A percentile compares a stretch with the other conserved stretches of the same genome.
phyloP scores from a whole-genome alignment of 495 filamentous ascomycete species.

The Cercophora sp. region DNA sequence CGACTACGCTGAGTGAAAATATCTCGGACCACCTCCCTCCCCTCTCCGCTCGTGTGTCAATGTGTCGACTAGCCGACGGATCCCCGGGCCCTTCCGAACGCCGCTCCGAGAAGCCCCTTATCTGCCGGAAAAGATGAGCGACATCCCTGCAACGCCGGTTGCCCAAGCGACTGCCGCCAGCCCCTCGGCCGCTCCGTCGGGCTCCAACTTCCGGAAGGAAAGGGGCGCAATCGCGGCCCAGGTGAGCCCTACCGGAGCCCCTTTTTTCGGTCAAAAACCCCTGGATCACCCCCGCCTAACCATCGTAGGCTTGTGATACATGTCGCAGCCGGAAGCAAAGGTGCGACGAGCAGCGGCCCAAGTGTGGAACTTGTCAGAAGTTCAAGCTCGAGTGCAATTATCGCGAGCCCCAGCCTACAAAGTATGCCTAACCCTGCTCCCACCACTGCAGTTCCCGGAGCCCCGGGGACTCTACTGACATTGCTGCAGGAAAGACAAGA shows the following conservation, averaged over 20 bases:
- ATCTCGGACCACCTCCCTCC: constrained; percentile 1
- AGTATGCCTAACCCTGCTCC: constrained; percentile 45
- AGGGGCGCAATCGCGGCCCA: constrained; percentile 48
- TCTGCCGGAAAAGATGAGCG: constrained; percentile 15
- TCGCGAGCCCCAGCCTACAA: constrained; percentile 58
- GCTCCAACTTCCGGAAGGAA: constrained; percentile 34
- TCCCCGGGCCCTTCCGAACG: background rate
- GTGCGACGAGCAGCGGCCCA: constrained; percentile 82
- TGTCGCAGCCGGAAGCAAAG: constrained; percentile 83
- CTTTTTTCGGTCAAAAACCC: background rate
- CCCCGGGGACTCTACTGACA: constrained; percentile 7
- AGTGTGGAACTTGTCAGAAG: constrained; percentile 58
- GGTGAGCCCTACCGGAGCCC: constrained; percentile 23
- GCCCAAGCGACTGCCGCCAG: constrained; percentile 9
- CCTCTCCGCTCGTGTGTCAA: background rate
- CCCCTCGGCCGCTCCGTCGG: constrained; percentile 3
- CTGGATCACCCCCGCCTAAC: background rate
- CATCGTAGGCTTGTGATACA: constrained; percentile 66
- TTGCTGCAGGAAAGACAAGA: constrained; percentile 55
- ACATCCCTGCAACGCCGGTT: constrained; percentile 12
- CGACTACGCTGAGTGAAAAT: background rate
- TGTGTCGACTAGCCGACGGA: constrained; percentile 3
- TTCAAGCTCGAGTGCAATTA: constrained; percentile 55
- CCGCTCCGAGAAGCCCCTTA: background rate
- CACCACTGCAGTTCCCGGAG: background rate